Evolutionary conservation across 192 early-diverging fungal genomes (phyloP).

Genomic region (Funneliformis geosporum): DNA sequence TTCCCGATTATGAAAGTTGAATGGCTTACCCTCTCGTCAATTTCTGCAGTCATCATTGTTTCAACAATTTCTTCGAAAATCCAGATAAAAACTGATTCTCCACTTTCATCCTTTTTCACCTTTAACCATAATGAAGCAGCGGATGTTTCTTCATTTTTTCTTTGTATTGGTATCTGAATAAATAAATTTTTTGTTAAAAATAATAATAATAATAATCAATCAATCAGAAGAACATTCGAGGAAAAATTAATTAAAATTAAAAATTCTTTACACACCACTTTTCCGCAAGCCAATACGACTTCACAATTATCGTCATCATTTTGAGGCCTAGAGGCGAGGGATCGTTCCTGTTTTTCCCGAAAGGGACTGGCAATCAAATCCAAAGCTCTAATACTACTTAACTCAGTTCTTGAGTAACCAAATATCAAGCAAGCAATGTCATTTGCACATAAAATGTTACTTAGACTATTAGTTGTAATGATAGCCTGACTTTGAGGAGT

Average conservation of each 20-base stretch:
- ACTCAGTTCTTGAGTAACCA: constrained; percentile 45
- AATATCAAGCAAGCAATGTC: constrained; percentile 60
- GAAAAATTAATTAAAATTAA: neutral
- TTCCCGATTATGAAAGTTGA: neutral
- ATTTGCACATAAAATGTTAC: constrained; percentile 57
- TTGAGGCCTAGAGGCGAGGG: constrained; percentile 39
- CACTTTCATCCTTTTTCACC: constrained; percentile 48
- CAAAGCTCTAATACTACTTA: constrained; percentile 46
- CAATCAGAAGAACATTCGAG: neutral
- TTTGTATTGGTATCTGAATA: constrained; percentile 54
- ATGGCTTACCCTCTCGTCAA: constrained; percentile 42
- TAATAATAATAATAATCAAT: neutral
- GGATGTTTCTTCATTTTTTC: constrained; percentile 50
- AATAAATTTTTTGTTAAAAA: constrained; percentile 14
- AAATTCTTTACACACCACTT: constrained; percentile 46
- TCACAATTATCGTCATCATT: constrained; percentile 40
- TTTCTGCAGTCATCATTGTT: constrained; percentile 41
- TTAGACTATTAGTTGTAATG: constrained; percentile 53
- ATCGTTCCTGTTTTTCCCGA: constrained; percentile 42
- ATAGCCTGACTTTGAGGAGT: constrained; percentile 63
- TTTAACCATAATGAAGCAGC: constrained; percentile 69
- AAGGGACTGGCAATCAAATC: constrained; percentile 49
- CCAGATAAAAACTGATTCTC: constrained; percentile 57
- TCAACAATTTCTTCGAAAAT: constrained; percentile 67
- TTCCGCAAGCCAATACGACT: constrained; percentile 52